Percentiles rank a stretch among this genome's conserved stretches.
phyloP scores from a whole-genome alignment of 2,329 filamentous ascomycete species.

The Pseudocercospora cruenta region DNA sequence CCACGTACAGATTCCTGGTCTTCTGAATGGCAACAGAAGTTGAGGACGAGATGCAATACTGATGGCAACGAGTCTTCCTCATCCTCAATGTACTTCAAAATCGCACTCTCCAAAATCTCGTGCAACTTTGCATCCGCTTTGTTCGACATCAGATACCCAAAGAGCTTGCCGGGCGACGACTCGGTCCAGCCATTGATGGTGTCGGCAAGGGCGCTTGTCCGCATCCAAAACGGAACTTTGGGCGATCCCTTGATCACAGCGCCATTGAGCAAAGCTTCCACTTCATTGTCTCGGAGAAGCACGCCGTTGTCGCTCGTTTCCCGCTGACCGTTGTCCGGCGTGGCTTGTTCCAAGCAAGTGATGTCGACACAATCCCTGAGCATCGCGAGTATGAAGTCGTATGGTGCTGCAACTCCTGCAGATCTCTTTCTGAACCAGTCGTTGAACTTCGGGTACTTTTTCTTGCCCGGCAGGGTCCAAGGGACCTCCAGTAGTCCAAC shows the following conservation, averaged over 20 bases:
- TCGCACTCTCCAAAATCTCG: not conserved
- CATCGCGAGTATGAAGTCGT: constrained; percentile 22
- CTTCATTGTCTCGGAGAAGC: constrained; percentile 11
- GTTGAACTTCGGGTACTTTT: constrained; percentile 14
- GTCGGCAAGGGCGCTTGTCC: constrained; percentile 9
- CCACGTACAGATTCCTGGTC: not conserved
- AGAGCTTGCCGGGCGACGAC: constrained; percentile 28
- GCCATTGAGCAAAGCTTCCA: not conserved
- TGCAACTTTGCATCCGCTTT: not conserved
- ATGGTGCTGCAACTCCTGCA: constrained; percentile 21
- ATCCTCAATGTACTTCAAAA: constrained; percentile 23
- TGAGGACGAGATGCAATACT: constrained; percentile 25
- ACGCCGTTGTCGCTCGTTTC: constrained; percentile 5
- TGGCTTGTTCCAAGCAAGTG: not conserved
- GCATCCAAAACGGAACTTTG: constrained; percentile 10
- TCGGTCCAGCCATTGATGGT: constrained; percentile 19
- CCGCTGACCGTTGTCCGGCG: not conserved
- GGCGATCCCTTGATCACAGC: not conserved
- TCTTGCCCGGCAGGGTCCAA: constrained; percentile 4
- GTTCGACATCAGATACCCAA: constrained; percentile 19
- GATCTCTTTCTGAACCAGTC: constrained; percentile 11
- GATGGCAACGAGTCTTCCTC: constrained; percentile 27
- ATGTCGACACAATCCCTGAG: constrained; percentile 14
- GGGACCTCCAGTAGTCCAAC: constrained; percentile 26
- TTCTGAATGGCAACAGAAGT: constrained; percentile 19